Conservation (phyloP, 345 rosid species). For the Nephelium lappaceum region DNA sequence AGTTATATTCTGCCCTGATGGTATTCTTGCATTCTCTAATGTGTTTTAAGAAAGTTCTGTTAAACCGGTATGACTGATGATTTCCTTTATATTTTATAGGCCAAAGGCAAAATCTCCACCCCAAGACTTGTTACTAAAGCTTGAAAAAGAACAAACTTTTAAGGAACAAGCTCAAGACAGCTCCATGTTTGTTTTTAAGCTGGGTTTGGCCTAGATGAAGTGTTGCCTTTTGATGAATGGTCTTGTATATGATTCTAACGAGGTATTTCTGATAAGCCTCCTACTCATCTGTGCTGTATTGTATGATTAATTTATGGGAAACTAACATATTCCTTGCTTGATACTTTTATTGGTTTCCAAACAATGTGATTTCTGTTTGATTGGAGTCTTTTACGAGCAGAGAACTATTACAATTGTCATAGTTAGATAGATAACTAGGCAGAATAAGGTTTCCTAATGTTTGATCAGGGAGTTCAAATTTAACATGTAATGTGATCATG, state of each 20-base stretch:
- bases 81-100: conserved; percentile 43
- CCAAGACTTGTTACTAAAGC: conserved; percentile 78
- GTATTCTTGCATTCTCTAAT: conserved; percentile 17
- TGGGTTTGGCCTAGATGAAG: conserved; percentile 75
- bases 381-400: too few relatives aligned
- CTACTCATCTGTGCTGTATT: not conserved
- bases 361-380: not conserved
- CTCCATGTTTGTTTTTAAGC: conserved; percentile 81
- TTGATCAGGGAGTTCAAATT: not conserved
- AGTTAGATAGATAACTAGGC: too few relatives aligned
- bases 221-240: conserved; percentile 94
- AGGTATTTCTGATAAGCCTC: conserved; percentile 50
- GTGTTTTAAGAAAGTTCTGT: conserved; percentile 10
- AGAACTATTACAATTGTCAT: too few relatives aligned
- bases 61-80: not conserved
- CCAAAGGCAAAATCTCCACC: conserved; percentile 81
- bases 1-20: conserved; percentile 7
- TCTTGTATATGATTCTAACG: conserved; percentile 80
- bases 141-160: conserved; percentile 69
- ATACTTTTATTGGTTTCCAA: not conserved
- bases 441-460: not conserved
- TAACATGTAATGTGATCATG: not conserved
- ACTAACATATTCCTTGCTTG: not conserved
- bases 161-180: conserved; percentile 66
- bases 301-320: not conserved